Base-by-base conservation (phyloP, 805 yeast genomes). In the Hanseniaspora lachancei region DNA sequence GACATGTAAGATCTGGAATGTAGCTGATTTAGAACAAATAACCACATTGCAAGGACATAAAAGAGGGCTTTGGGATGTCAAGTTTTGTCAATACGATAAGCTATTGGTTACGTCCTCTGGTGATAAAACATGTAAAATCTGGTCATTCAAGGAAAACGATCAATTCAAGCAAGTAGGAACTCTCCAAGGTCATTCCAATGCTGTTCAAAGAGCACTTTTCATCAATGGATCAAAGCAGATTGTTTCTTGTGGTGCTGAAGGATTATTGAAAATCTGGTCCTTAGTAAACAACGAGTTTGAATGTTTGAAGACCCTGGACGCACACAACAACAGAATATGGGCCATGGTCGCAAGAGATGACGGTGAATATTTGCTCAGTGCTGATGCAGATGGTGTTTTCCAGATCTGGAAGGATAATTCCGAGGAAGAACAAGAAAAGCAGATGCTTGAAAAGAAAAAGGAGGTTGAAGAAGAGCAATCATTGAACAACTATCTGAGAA, bases 291-390 rank as follows among this genome's bases (percentile, higher is more conserved):
- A 88, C 39, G 53, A 50, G 5, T 53, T 35, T 46, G 98, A 93
- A 64, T 79, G 88, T 64, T 69, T 84, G 21, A 80, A 82, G 57
- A 91, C 97, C 0, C 74, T 89, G 49, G 97, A 91, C 69, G 95
- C 87, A 64, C 99, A 93, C 66, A 87, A 82, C 58, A 93, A 91
- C 68, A 81, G 96, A 70, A 87, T 93, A 50, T 93, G 98, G 99
- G 86, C 97, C 0, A 68, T 93, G 54, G 80, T 84, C 56, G 72
- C 77, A 1, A 75, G 79, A 58, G 70, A 79, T 38, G 85, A 82
- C 62, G 91, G 95, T 27, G 77, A 76, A 18, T 76, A 77, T 57
- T 75, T 93, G 57, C 78, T 87, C 0, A 79, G 86, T 57, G 97
- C 96, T 0, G 97, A 93, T 68, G 97, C 96, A 1, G 97, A 93